Percentiles rank a stretch among this genome's conserved stretches.
These are phyloP conservation scores for Pseudonitzschia pungens DNA, from an alignment of 108 stramenopile species.

Conservation along the genomic window DNA sequence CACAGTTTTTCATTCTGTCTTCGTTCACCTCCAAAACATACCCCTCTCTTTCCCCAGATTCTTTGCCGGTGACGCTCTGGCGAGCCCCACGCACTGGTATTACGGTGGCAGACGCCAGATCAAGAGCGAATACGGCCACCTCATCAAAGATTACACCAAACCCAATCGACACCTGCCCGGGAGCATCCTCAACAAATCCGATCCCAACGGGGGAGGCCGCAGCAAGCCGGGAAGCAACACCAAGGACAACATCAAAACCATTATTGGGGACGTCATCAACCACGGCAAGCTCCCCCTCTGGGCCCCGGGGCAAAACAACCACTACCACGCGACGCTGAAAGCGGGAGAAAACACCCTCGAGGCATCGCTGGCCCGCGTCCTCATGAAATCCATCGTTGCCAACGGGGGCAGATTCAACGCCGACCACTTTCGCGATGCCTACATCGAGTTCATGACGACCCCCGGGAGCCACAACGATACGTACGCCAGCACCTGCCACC, in stretches of 20 bases:
- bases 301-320: constrained; percentile 64
- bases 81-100: constrained; percentile 85
- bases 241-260: constrained; percentile 24
- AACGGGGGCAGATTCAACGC: constrained; percentile 46
- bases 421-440: constrained; percentile 74
- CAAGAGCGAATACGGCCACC: constrained; percentile 57
- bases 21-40: constrained; percentile 18
- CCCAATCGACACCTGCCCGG: constrained; percentile 58
- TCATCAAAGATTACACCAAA: constrained; percentile 61
- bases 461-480: constrained; percentile 85
- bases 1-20: background rate
- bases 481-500: constrained; percentile 87
- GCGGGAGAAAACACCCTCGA: constrained; percentile 87
- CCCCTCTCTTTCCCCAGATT: constrained; percentile 24
- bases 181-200: constrained; percentile 78
- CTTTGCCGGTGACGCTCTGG: constrained; percentile 78
- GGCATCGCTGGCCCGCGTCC: constrained; percentile 61
- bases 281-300: constrained; percentile 83
- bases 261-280: constrained; percentile 88
- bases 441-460: constrained; percentile 84
- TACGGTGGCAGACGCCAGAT: constrained; percentile 79
- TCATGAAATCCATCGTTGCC: constrained; percentile 62
- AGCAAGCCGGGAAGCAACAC: constrained; percentile 6
- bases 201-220: constrained; percentile 83
- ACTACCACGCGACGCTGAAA: constrained; percentile 82